These are phyloP conservation scores for Botrytis medusae DNA, from an alignment of 2,329 filamentous ascomycete genomes.

Conservation along the genomic window DNA sequence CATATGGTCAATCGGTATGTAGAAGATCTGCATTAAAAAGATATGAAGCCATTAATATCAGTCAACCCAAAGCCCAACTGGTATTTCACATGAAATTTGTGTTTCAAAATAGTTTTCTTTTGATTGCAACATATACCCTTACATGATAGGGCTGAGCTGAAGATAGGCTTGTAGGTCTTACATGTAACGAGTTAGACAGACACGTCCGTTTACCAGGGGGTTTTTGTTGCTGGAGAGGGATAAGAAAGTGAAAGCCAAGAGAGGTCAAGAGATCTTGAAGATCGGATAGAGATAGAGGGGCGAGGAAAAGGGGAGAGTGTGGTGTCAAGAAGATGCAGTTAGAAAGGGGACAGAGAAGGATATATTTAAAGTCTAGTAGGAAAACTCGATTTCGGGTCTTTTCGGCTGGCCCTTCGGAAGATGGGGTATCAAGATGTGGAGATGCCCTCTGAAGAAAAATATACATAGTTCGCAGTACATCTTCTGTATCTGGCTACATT, in stretches of 20 bases:
- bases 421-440: slow-evolving; percentile 7
- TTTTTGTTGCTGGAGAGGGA: not conserved
- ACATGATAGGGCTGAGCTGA: not conserved
- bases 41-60: not conserved
- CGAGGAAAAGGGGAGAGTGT: not conserved
- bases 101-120: not conserved
- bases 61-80: not conserved
- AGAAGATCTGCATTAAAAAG: not conserved
- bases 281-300: not conserved
- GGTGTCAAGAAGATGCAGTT: not conserved
- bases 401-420: not conserved
- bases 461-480: slow-evolving; percentile 6
- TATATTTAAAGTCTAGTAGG: not conserved
- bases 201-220: not conserved
- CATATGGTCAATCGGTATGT: not conserved
- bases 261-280: not conserved
- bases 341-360: not conserved
- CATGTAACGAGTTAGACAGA: not conserved
- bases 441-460: slow-evolving; percentile 5
- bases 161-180: not conserved
- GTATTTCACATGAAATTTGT: not conserved
- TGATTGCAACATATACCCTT: not conserved
- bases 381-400: not conserved
- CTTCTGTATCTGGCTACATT: not conserved
- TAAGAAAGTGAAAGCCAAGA: not conserved